A percentile compares a stretch with the other conserved stretches of the same genome.
Evolutionary conservation across 2,329 filamentous ascomycete genomes (phyloP).

Genomic region (Volutella citrinella): DNA sequence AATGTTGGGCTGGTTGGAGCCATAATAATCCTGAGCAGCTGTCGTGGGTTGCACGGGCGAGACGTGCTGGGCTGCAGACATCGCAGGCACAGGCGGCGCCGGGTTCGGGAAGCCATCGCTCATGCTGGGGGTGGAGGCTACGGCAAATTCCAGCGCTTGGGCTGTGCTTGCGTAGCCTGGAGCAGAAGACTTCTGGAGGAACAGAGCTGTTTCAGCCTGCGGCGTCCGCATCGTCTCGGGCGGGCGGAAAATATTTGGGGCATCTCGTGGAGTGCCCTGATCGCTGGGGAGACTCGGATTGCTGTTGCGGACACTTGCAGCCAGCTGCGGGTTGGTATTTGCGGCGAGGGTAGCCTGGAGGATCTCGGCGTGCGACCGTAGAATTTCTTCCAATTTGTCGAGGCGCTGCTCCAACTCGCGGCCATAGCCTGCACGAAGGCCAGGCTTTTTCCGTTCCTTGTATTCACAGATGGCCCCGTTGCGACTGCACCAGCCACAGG

Average conservation of each 20-base stretch:
- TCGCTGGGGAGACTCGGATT: slow-evolving; percentile 52
- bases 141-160: slow-evolving; percentile 49
- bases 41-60: slow-evolving; percentile 36
- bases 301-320: slow-evolving; percentile 46
- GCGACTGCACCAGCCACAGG: slow-evolving; percentile 65
- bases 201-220: slow-evolving; percentile 57
- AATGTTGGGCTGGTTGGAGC: slow-evolving; percentile 41
- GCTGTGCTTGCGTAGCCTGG: slow-evolving; percentile 40
- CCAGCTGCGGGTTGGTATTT: slow-evolving; percentile 28
- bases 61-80: slow-evolving; percentile 36
- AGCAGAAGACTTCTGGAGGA: slow-evolving; percentile 57
- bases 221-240: slow-evolving; percentile 50
- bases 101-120: slow-evolving; percentile 49
- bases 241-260: slow-evolving; percentile 43
- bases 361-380: slow-evolving; percentile 64
- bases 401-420: slow-evolving; percentile 71
- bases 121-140: slow-evolving; percentile 44
- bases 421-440: slow-evolving; percentile 65
- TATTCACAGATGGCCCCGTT: slow-evolving; percentile 64
- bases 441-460: slow-evolving; percentile 67
- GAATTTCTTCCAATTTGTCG: slow-evolving; percentile 65
- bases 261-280: slow-evolving; percentile 53
- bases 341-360: slow-evolving; percentile 54
- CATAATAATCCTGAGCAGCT: slow-evolving; percentile 50
- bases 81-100: slow-evolving; percentile 37